These are phyloP conservation scores for Chalara sp. DNA, from an alignment of 2,329 filamentous ascomycete species.

Conservation along the genomic window DNA sequence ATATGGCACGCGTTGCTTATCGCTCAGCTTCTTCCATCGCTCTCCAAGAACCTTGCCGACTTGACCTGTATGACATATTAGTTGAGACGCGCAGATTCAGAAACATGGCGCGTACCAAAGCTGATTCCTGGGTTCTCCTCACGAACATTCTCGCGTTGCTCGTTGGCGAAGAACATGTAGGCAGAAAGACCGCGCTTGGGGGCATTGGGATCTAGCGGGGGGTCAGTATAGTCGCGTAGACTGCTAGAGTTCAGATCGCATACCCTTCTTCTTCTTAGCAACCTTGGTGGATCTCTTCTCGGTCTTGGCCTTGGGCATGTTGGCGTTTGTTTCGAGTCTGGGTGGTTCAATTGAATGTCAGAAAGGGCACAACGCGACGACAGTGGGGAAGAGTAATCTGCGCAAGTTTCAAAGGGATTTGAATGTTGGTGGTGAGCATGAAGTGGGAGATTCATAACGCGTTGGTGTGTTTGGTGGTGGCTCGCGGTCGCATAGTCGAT, in stretches of 20 bases:
- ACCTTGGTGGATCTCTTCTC: slow-evolving; percentile 54
- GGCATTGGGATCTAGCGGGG: slow-evolving; percentile 76
- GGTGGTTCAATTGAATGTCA: neutral
- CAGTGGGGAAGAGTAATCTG: too few relatives aligned
- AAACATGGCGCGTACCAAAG: slow-evolving; percentile 64
- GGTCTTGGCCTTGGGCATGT: slow-evolving; percentile 63
- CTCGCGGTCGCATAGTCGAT: slow-evolving; percentile 18
- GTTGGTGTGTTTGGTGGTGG: neutral
- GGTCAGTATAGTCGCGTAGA: slow-evolving; percentile 9
- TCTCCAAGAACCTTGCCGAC: slow-evolving; percentile 98
- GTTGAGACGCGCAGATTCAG: neutral
- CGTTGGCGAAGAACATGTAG: slow-evolving; percentile 99
- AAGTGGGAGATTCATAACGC: neutral
- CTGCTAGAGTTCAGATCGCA: slow-evolving; percentile 17
- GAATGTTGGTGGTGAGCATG: too few relatives aligned
- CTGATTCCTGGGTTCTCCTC: slow-evolving; percentile 97
- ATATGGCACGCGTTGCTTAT: slow-evolving; percentile 89
- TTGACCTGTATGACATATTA: slow-evolving; percentile 53
- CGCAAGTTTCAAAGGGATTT: too few relatives aligned
- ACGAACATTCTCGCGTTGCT: slow-evolving; percentile 95
- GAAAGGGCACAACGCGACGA: too few relatives aligned
- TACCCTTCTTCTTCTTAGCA: slow-evolving; percentile 69
- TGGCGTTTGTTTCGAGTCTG: slow-evolving; percentile 1
- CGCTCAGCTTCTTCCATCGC: slow-evolving; percentile 94
- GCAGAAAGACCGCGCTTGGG: slow-evolving; percentile 99